These are phyloP conservation scores for Guillardia theta DNA, from an alignment of 78 protist species.

Conservation along the genomic window DNA sequence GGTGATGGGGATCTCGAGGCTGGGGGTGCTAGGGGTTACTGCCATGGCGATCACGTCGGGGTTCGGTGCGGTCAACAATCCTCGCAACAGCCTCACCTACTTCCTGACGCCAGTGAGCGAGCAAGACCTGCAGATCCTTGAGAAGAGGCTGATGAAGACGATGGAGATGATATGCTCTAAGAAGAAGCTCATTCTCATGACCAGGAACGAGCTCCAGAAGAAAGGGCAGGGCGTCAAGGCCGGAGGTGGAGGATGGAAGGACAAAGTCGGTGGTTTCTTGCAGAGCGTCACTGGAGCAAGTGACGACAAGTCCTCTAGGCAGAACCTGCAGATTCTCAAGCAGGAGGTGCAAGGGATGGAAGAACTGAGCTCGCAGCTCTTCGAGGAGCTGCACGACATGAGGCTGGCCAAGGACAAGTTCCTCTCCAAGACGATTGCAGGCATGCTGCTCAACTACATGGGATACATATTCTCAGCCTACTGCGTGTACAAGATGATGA, in stretches of 20 bases:
- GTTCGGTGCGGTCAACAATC: constrained; percentile 4
- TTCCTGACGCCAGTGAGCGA: neutral
- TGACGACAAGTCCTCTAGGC: neutral
- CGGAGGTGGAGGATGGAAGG: neutral
- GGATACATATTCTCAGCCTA: constrained; percentile 18
- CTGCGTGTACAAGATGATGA: constrained; percentile 6
- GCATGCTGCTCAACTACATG: neutral
- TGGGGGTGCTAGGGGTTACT: neutral
- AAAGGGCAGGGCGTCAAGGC: neutral
- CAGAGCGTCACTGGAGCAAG: neutral
- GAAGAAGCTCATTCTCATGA: neutral
- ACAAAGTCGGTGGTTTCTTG: neutral
- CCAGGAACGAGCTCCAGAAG: neutral
- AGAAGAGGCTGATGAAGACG: neutral
- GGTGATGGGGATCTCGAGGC: constrained; percentile 13
- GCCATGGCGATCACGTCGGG: constrained; percentile 1
- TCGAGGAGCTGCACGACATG: neutral
- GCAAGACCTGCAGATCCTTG: neutral
- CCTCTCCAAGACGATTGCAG: neutral
- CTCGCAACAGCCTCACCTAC: neutral
- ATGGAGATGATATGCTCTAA: neutral
- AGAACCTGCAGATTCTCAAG: neutral
- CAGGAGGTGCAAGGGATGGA: neutral
- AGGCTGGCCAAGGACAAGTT: neutral
- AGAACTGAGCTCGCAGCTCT: neutral